Evolutionary conservation across 345 rosid species (phyloP).

Genomic region (rapeseed (Brassica napus)): Da-Ae NC_063436.1:28524001-28524500

Average conservation of each 20-base stretch:
- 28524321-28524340: conserved; percentile 9
- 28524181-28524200: conserved; percentile 66
- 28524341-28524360: conserved; percentile 17
- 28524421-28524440: not conserved
- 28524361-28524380: not conserved
- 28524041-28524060: not conserved
- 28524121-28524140: conserved; percentile 87
- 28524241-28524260: conserved; percentile 86
- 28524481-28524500: conserved; percentile 38
- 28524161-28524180: conserved; percentile 60
- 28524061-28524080: not conserved
- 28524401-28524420: not conserved
- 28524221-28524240: conserved; percentile 87
- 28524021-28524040: conserved; percentile 11
- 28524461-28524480: not conserved
- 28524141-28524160: conserved; percentile 83
- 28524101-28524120: conserved; percentile 83
- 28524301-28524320: not conserved
- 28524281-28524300: conserved; percentile 37
- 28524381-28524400: not conserved
- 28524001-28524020: conserved; percentile 96
- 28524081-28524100: not conserved
- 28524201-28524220: conserved; percentile 73
- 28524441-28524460: conserved; percentile 1
- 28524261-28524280: conserved; percentile 53